A percentile compares a stretch with the other conserved stretches of the same genome.
These are phyloP conservation scores for Penicillium taxi DNA, from an alignment of 495 filamentous ascomycete genomes.

Conservation along the genomic window DNA sequence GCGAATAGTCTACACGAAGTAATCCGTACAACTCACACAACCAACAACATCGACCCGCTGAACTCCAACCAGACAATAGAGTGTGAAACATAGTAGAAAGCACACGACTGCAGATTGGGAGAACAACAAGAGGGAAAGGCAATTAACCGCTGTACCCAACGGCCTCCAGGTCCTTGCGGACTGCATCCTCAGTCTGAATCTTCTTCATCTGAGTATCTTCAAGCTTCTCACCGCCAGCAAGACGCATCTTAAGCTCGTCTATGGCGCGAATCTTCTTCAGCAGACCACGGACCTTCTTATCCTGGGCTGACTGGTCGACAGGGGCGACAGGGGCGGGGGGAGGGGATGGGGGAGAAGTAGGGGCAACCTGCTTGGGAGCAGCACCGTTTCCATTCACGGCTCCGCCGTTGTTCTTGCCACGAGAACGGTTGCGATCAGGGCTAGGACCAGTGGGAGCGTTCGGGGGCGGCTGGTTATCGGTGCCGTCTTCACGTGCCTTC, in stretches of 20 bases:
- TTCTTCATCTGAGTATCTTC: constrained; percentile 99
- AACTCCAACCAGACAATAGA: too few species aligned
- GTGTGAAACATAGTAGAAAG: too few species aligned
- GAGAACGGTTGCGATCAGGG: constrained; percentile 27
- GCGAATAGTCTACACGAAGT: too few species aligned
- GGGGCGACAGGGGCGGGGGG: constrained; percentile 21
- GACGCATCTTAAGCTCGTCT: constrained; percentile 93
- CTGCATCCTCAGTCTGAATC: constrained; percentile 77
- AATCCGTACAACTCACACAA: too few species aligned
- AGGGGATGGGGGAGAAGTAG: constrained; percentile 12
- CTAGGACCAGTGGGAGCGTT: constrained; percentile 57
- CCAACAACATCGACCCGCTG: too few species aligned
- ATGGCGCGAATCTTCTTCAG: constrained; percentile 97
- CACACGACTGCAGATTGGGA: too few species aligned
- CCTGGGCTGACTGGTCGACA: constrained; percentile 42
- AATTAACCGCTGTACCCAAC: constrained; percentile 47
- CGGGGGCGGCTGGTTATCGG: constrained; percentile 40
- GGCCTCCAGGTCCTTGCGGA: constrained; percentile 72
- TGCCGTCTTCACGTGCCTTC: constrained; percentile 73
- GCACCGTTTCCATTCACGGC: constrained; percentile 15
- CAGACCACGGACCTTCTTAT: constrained; percentile 86
- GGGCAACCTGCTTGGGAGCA: constrained; percentile 10
- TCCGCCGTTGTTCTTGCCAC: constrained; percentile 33
- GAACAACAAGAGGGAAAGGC: too few species aligned
- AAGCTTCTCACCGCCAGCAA: constrained; percentile 87